Base-by-base conservation (phyloP, 805 yeast genomes). In the Kodamaea hsintzibuensis region DNA sequence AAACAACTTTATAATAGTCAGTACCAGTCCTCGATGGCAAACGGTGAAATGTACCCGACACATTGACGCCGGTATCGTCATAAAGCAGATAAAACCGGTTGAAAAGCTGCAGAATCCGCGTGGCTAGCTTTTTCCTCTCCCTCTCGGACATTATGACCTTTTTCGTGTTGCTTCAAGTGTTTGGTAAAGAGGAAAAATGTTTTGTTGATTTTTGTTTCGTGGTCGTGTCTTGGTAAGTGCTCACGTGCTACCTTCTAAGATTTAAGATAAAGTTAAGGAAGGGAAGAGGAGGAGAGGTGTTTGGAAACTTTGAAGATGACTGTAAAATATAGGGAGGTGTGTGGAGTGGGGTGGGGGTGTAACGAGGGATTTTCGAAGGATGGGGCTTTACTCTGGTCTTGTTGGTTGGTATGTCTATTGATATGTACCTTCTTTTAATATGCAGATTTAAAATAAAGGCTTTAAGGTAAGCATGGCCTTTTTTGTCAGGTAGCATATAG, bases 1-100 rank as follows among this genome's bases (percentile, higher is more conserved):
- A 79, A 64, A 93, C 89, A 52, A 86, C 77, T 60, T 85, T 82
- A 73, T 89, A 92, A 73, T 93, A 93, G 62, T 89, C 96, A 3
- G 87, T 82, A 42, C 82, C 85, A 57, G 82, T 85, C 64, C 82
- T 79, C 56, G 80, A 82, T 1, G 98, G 98, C 37, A 92, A 79
- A 43, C 83, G 79, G 57, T 85, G 88, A 70, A 89, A 89, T 37
- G 84, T 83, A 49, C 72, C 78, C 49, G 79, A 76, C 47, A 83
- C 77, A 45, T 72, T 73, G 43, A 75, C 64, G 22, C 82, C 86
- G 3, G 68, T 68, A 63, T 80, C 82, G 38, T 65, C 68, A 22
- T 51, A 42, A 56, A 80, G 64, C 56, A 63, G 62, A 55, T 73
- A 73, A 25, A 80, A 62, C 46, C 71, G 72, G 46, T 78, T 81